These are phyloP conservation scores for Psilocybe cubensis DNA, from an alignment of 768 basidiomycete genomes.

Conservation along the genomic window DNA sequence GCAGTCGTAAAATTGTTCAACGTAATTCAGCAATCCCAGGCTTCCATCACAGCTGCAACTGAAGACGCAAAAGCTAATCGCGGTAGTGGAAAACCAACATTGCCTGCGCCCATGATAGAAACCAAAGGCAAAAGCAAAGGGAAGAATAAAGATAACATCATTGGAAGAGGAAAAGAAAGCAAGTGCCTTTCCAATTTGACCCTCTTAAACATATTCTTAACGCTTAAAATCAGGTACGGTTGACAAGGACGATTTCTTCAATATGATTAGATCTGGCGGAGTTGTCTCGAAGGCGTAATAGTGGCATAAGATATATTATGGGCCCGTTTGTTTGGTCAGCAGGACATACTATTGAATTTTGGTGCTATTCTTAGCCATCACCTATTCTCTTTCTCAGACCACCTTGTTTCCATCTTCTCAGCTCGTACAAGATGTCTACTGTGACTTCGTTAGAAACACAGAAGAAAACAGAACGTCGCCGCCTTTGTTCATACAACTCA, in stretches of 20 bases:
- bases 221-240: slow-evolving; percentile 46
- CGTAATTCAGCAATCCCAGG: slow-evolving; percentile 81
- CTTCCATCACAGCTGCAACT: slow-evolving; percentile 50
- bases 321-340: slow-evolving; percentile 11
- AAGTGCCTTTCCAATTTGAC: slow-evolving; percentile 10
- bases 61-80: slow-evolving; percentile 63
- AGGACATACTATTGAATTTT: slow-evolving; percentile 13
- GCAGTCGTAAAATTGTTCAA: slow-evolving; percentile 92
- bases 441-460: background rate
- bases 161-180: slow-evolving; percentile 65
- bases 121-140: slow-evolving; percentile 53
- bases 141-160: slow-evolving; percentile 55
- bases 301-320: slow-evolving; percentile 20
- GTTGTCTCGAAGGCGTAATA: slow-evolving; percentile 70
- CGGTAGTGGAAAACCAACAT: slow-evolving; percentile 74
- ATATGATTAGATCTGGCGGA: slow-evolving; percentile 82
- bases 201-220: slow-evolving; percentile 2
- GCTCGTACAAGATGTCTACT: background rate
- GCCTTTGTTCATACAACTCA: background rate
- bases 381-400: background rate
- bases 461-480: background rate
- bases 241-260: slow-evolving; percentile 77
- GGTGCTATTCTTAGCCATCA: slow-evolving; percentile 1
- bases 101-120: slow-evolving; percentile 66
- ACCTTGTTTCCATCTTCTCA: background rate